Evolutionary conservation across 768 basidiomycete genomes (phyloP), one percentile per base, ranked within the genome.

Genomic region (Leucosporidium creatinivorum): DNA sequence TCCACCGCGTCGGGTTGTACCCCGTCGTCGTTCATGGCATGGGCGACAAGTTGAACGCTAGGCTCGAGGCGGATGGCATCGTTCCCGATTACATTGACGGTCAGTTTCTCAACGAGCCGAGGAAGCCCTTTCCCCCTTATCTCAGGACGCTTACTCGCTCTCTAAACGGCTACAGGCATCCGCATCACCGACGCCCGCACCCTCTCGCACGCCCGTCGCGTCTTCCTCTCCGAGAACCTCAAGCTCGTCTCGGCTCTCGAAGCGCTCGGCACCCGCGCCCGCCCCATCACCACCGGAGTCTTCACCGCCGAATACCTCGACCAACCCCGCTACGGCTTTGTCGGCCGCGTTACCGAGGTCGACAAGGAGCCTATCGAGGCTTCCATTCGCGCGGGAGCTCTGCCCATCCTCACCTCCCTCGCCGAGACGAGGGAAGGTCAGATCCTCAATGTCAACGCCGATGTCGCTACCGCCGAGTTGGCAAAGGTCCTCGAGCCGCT

Each of bases 331-430:
- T 99, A 98, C 77, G 89, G 89, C 21, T 85, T 94, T 66, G 96
- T 99, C 62, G 96, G 96, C 36, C 92, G 90, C 81, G 91, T 98
- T 75, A 94, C 89, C 60, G 85, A 85, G 66, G 86, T 98, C 69
- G 93, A 99, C 81, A 98, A 97, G 80, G 85, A 92, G 39, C 93
- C 96, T 33, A 84, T 99, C 67, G 96, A 99, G 79, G 94, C 93
- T 3, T 87, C 93, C 58, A 99, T 99, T 77, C 86, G 91, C 56
- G 93, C 94, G 1, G 94, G 96, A 39, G 93, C 92, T 26, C 83
- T 99, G 30, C 96, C 96, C 65, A 96, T 99, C 79, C 82, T 98
- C 25, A 97, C 93, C 71, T 89, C 87, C 78, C 82, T 99, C 60
- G 94, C 96, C 9, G 96, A 98, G 80, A 89, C 89, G 44, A 83